Evolutionary conservation across 768 basidiomycete genomes (phyloP).

Genomic region (Tricholoma hemisulphureum): DNA sequence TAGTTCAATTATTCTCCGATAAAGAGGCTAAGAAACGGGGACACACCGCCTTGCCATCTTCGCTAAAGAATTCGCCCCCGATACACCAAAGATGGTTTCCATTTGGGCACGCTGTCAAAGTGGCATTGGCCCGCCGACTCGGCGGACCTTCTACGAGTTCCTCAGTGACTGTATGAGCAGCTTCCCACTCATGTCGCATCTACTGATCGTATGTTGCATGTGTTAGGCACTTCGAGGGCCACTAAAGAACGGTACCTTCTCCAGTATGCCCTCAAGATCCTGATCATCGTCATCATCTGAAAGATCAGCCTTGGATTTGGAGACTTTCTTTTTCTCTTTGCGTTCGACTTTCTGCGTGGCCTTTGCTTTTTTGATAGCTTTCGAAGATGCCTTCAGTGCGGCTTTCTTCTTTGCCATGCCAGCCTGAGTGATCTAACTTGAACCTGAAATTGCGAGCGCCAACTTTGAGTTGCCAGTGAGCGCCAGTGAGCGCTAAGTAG

Average conservation of each 20-base stretch:
- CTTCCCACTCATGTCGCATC: constrained; percentile 84
- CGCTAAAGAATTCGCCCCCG: constrained; percentile 85
- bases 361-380: constrained; percentile 67
- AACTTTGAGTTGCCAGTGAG: not conserved
- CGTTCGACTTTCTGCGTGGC: constrained; percentile 64
- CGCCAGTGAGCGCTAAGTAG: not conserved
- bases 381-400: constrained; percentile 44
- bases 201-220: constrained; percentile 37
- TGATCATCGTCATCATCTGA: constrained; percentile 58
- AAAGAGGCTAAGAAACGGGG: not conserved
- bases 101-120: constrained; percentile 74
- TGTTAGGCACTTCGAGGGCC: constrained; percentile 2
- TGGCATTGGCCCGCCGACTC: constrained; percentile 79
- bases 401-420: constrained; percentile 58
- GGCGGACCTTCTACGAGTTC: constrained; percentile 83
- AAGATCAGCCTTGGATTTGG: constrained; percentile 43
- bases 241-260: constrained; percentile 48
- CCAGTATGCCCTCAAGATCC: constrained; percentile 82
- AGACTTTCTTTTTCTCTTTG: constrained; percentile 65
- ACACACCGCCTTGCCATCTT: constrained; percentile 76
- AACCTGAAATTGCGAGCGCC: too few relatives aligned
- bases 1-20: not conserved
- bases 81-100: constrained; percentile 83
- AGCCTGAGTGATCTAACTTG: too few relatives aligned
- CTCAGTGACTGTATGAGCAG: constrained; percentile 78